Evolutionary conservation across 805 yeast genomes (phyloP).

Genomic region (Wickerhamiella lipophila): DNA sequence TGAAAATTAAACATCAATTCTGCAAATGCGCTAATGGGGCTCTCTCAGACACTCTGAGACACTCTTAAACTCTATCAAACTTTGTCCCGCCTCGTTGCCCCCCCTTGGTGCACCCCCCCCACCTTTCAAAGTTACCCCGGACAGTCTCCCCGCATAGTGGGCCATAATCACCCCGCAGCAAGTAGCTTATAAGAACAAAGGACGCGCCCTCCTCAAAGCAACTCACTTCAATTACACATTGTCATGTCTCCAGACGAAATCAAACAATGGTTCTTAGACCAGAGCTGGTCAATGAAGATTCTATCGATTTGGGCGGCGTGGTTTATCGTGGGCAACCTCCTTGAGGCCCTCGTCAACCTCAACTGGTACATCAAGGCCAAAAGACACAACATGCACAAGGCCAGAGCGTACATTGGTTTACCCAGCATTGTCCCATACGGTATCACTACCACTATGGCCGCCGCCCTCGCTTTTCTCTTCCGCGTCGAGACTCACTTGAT

Average conservation of each 20-base stretch:
- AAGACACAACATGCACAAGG: neutral
- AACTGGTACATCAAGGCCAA: constrained; percentile 6
- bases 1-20: no score
- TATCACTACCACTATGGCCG: neutral
- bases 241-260: constrained; percentile 2
- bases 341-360: neutral
- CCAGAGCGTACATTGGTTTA: neutral
- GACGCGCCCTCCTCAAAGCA: neutral
- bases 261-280: constrained; percentile 2
- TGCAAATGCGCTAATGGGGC: no score
- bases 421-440: constrained; percentile 4
- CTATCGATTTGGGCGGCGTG: neutral
- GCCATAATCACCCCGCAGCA: constrained; percentile 5
- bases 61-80: neutral
- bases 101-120: no score
- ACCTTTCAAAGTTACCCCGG: neutral
- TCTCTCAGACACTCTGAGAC: no score
- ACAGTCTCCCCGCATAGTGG: constrained; percentile 7
- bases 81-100: no score
- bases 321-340: neutral
- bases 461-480: neutral
- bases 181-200: neutral
- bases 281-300: neutral
- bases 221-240: neutral
- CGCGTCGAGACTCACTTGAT: constrained; percentile 8